A percentile compares a stretch with the other conserved stretches of the same genome.
These are phyloP conservation scores for Phytophthora pistaciae DNA, from an alignment of 352 stramenopile species.

Conservation along the genomic window DNA sequence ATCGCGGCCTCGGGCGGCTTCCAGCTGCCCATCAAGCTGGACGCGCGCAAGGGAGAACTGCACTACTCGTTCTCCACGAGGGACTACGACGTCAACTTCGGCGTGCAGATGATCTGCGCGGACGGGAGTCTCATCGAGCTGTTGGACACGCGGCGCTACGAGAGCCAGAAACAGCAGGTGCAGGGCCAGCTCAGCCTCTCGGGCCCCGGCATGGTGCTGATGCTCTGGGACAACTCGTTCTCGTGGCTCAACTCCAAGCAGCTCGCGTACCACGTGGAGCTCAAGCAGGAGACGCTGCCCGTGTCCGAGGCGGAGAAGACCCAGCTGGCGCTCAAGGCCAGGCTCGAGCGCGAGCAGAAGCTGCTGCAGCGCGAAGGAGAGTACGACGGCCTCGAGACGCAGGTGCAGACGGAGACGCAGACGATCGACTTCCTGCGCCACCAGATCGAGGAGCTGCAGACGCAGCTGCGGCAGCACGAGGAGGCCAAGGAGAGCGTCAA, in stretches of 20 bases:
- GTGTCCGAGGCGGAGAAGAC: conserved; percentile 50
- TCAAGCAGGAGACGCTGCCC: conserved; percentile 64
- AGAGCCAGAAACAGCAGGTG: conserved; percentile 69
- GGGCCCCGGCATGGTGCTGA: conserved; percentile 66
- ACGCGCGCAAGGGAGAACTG: conserved; percentile 62
- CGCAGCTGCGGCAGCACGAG: conserved; percentile 47
- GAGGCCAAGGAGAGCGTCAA: conserved; percentile 39
- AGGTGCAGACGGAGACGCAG: conserved; percentile 53
- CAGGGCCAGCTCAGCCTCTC: conserved; percentile 50
- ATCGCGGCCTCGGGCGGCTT: conserved; percentile 73
- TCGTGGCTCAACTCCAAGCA: conserved; percentile 87
- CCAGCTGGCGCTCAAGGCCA: conserved; percentile 54
- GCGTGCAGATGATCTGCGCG: conserved; percentile 70
- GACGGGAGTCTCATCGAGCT: conserved; percentile 68
- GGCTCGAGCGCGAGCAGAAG: conserved; percentile 54
- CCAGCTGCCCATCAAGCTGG: conserved; percentile 79
- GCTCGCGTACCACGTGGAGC: conserved; percentile 75
- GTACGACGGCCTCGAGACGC: conserved; percentile 50
- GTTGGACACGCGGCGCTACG: conserved; percentile 62
- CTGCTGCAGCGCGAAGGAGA: conserved; percentile 46
- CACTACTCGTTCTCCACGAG: conserved; percentile 74
- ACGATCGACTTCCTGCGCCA: conserved; percentile 58
- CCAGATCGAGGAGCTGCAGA: conserved; percentile 69
- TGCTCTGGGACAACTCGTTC: conserved; percentile 87
- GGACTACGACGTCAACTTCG: conserved; percentile 82